These are phyloP conservation scores for Panicum miliaceum DNA, from an alignment of 176 grass and related monocot genomes.

Conservation along the genomic window DNA sequence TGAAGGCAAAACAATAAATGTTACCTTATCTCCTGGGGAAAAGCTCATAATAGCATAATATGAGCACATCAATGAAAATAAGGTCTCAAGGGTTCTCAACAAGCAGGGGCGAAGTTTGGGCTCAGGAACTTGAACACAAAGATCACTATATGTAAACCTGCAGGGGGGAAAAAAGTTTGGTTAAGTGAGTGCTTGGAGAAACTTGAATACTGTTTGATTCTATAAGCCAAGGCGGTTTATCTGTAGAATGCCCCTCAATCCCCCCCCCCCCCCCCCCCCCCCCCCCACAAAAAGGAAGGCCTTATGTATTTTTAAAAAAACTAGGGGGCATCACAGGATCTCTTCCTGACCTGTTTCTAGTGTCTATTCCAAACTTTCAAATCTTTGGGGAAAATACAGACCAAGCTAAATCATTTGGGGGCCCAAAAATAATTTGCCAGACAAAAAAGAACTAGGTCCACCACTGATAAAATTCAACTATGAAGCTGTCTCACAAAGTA, in stretches of 20 bases:
- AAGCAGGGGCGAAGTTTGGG: conserved; percentile 89
- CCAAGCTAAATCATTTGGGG: background rate
- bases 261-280: no score
- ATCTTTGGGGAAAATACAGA: background rate
- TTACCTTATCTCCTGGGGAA: conserved; percentile 70
- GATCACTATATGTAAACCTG: conserved; percentile 99
- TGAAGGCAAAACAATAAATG: background rate
- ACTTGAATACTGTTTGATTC: no score
- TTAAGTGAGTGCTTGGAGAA: conserved; percentile 13
- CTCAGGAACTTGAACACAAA: conserved; percentile 94
- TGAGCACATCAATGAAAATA: conserved; percentile 92
- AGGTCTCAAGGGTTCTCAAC: conserved; percentile 82
- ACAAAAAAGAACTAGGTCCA: conserved; percentile 7
- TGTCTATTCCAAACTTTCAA: background rate
- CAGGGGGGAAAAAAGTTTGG: conserved; percentile 44
- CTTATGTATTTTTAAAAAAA: background rate
- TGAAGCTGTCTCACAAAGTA: conserved; percentile 16
- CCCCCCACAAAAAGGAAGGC: no score
- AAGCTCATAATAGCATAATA: conserved; percentile 95
- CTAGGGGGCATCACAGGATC: background rate
- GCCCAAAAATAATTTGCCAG: background rate
- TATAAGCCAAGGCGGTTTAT: no score
- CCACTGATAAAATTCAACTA: conserved; percentile 22
- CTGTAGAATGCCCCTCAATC: no score
- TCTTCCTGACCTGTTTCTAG: background rate